These are phyloP conservation scores for Batkoa obscura DNA, from an alignment of 371 early-diverging fungal species.

Conservation along the genomic window DNA sequence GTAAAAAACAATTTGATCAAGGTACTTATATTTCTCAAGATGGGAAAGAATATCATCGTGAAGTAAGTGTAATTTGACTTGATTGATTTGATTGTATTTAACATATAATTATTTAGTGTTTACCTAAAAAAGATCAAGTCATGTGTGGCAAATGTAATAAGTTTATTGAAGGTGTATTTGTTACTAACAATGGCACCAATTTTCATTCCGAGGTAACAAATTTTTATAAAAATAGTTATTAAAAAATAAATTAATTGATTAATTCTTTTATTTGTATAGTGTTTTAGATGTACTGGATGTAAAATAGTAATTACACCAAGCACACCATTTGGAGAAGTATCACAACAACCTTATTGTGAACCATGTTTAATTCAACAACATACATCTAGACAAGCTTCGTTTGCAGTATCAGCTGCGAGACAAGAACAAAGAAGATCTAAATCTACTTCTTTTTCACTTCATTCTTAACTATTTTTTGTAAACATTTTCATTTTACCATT, in stretches of 20 bases:
- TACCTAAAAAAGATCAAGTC: conserved; percentile 4
- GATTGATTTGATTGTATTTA: not conserved
- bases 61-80: conserved; percentile 1
- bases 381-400: conserved; percentile 3
- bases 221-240: not conserved
- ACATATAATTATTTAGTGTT: conserved; percentile 3
- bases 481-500: too few relatives aligned
- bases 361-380: conserved; percentile 7
- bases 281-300: conserved; percentile 8
- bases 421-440: not conserved
- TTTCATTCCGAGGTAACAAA: conserved; percentile 10
- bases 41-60: conserved; percentile 4
- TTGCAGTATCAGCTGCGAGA: conserved; percentile 1
- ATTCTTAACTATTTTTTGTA: not conserved
- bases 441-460: not conserved
- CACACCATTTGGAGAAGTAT: conserved; percentile 9
- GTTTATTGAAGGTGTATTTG: conserved; percentile 3
- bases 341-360: conserved; percentile 9
- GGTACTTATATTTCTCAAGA: conserved; percentile 6
- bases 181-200: conserved; percentile 6
- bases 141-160: conserved; percentile 2
- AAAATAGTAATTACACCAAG: conserved; percentile 4
- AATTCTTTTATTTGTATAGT: not conserved
- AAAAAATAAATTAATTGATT: not conserved
- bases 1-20: conserved; percentile 1